A percentile compares a stretch with the other conserved stretches of the same genome.
Conservation (phyloP, 2,329 filamentous ascomycete genomes). For the Talaromyces amestolkiae region DNA sequence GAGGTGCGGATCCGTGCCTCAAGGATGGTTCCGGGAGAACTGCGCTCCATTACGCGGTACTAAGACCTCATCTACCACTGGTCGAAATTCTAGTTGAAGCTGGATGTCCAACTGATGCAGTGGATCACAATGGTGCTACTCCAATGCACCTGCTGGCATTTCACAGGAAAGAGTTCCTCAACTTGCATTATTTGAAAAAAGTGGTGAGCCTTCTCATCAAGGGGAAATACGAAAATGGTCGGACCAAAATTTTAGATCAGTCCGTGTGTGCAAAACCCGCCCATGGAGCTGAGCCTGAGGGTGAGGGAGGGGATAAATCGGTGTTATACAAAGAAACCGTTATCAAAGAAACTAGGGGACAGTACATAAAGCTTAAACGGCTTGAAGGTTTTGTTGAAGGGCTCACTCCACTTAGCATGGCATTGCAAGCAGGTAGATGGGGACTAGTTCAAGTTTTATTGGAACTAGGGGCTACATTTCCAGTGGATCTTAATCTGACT, state of each 20-base stretch:
- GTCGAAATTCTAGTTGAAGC: neutral
- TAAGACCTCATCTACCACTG: neutral
- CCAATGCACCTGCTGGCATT: neutral
- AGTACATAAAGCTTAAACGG: neutral
- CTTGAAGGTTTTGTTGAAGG: neutral
- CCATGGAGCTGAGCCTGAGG: neutral
- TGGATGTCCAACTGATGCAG: neutral
- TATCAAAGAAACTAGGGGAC: neutral
- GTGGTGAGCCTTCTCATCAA: neutral
- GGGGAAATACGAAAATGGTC: neutral
- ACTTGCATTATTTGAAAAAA: neutral
- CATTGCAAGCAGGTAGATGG: slow-evolving; percentile 1
- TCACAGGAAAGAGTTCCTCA: neutral
- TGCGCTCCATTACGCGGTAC: neutral
- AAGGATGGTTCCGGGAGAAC: neutral
- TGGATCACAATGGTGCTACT: neutral
- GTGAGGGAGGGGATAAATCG: neutral
- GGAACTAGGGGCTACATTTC: neutral
- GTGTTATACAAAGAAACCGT: neutral
- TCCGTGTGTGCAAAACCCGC: neutral
- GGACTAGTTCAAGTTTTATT: neutral
- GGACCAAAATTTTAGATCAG: neutral
- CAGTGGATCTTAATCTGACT: neutral
- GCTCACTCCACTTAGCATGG: neutral
- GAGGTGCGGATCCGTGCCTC: neutral